These are phyloP conservation scores for Neonectria neomacrospora DNA, from an alignment of 2,329 filamentous ascomycete genomes.

Conservation along the genomic window DNA sequence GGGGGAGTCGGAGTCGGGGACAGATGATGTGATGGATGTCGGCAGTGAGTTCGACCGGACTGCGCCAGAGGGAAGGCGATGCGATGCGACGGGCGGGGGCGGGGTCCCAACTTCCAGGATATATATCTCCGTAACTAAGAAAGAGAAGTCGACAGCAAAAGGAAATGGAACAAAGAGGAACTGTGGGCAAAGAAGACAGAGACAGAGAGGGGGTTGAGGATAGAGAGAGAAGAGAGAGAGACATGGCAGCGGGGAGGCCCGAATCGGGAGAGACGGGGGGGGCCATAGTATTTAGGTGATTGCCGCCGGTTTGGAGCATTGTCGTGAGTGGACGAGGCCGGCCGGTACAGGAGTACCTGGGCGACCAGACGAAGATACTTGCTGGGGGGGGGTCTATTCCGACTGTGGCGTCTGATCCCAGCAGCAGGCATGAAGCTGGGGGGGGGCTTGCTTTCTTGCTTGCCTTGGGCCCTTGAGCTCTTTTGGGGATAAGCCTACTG, in stretches of 20 bases:
- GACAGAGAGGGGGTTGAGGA: slow-evolving; percentile 21
- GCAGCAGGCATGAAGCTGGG: slow-evolving; percentile 12
- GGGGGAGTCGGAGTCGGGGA: slow-evolving; percentile 1
- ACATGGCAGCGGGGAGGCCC: slow-evolving; percentile 39
- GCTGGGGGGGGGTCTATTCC: slow-evolving; percentile 11
- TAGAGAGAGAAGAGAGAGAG: slow-evolving; percentile 34
- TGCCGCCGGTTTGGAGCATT: slow-evolving; percentile 38
- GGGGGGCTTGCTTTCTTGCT: slow-evolving; percentile 34
- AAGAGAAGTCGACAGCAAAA: slow-evolving; percentile 15
- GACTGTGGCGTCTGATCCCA: neutral
- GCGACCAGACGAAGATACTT: slow-evolving; percentile 41
- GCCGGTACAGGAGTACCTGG: slow-evolving; percentile 43
- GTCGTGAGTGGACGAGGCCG: slow-evolving; percentile 45
- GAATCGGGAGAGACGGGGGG: slow-evolving; percentile 41
- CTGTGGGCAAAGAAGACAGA: slow-evolving; percentile 32
- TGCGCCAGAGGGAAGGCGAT: slow-evolving; percentile 17
- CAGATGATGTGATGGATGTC: slow-evolving; percentile 28
- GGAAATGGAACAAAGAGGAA: slow-evolving; percentile 24
- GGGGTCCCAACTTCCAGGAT: slow-evolving; percentile 2
- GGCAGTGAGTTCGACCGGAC: slow-evolving; percentile 29
- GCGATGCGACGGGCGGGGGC: neutral
- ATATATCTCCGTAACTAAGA: slow-evolving; percentile 5
- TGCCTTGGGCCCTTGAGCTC: slow-evolving; percentile 5
- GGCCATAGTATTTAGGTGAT: slow-evolving; percentile 47
- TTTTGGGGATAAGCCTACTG: neutral